Conservation (phyloP, 805 yeast genomes). For the Hanseniaspora vineae region DNA sequence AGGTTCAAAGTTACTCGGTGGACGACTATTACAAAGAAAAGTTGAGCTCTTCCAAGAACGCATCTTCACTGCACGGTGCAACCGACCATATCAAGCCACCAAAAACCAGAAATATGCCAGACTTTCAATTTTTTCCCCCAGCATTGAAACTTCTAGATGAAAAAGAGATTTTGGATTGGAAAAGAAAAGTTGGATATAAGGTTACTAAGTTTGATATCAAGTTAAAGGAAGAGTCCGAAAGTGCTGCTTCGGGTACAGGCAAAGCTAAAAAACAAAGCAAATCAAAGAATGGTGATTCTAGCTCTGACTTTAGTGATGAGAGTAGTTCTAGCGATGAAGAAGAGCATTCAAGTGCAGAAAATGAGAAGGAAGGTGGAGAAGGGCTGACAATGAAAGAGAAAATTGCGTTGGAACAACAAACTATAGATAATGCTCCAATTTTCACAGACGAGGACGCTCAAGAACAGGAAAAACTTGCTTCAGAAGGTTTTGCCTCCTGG, state of each 20-base stretch:
- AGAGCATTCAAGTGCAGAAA: constrained; percentile 10
- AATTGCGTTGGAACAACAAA: constrained; percentile 34
- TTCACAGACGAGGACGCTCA: constrained; percentile 50
- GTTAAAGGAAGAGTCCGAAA: constrained; percentile 27
- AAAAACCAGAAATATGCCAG: constrained; percentile 49
- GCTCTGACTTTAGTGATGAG: constrained; percentile 12
- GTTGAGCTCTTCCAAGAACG: constrained; percentile 9
- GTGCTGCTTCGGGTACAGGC: neutral
- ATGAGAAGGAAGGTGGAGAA: constrained; percentile 4
- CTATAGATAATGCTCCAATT: constrained; percentile 42
- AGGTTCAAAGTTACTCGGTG: constrained; percentile 64
- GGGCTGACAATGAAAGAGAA: constrained; percentile 12
- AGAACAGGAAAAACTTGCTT: constrained; percentile 39
- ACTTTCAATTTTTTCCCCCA: constrained; percentile 60
- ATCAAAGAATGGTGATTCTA: too few relatives aligned
- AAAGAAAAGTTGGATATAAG: constrained; percentile 44
- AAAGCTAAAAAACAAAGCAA: too few relatives aligned
- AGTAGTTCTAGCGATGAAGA: constrained; percentile 14
- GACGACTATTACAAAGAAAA: constrained; percentile 64
- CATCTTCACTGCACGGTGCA: neutral
- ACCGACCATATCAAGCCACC: constrained; percentile 36
- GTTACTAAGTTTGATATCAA: constrained; percentile 50
- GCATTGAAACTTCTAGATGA: constrained; percentile 40
- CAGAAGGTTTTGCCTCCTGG: constrained; percentile 54
- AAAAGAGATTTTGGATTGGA: constrained; percentile 53